phyloP scores from a whole-genome alignment of 768 basidiomycete species.

The Dioszegia aurantiaca region DNA sequence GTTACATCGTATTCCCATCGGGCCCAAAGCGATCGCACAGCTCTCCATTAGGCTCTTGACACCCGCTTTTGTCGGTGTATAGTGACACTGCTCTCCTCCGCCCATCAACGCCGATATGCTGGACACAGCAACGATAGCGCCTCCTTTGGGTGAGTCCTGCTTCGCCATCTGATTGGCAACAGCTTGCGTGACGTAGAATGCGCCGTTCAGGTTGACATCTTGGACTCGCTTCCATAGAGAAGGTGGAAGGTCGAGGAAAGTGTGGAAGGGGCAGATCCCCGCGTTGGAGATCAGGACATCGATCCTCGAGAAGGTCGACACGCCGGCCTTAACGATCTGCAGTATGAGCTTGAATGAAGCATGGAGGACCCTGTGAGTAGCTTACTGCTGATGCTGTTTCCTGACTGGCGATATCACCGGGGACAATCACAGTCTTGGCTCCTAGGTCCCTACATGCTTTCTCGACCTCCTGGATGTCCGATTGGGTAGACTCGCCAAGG shows the following conservation, averaged over 20 bases:
- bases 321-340: conserved; percentile 64
- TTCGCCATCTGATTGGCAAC: conserved; percentile 71
- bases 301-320: conserved; percentile 64
- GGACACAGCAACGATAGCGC: conserved; percentile 71
- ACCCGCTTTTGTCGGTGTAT: conserved; percentile 76
- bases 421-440: conserved; percentile 57
- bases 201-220: conserved; percentile 71
- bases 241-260: conserved; percentile 68
- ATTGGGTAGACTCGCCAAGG: conserved; percentile 61
- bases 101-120: conserved; percentile 78
- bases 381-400: conserved; percentile 61
- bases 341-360: no score
- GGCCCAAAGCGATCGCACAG: conserved; percentile 72
- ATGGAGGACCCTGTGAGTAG: no score
- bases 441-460: conserved; percentile 57
- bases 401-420: conserved; percentile 66
- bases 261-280: conserved; percentile 73
- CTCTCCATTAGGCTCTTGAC: conserved; percentile 76
- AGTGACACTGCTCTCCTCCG: conserved; percentile 72
- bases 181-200: conserved; percentile 63
- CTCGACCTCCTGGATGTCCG: conserved; percentile 46
- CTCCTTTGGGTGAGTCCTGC: conserved; percentile 63
- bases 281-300: conserved; percentile 62
- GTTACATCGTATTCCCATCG: conserved; percentile 66
- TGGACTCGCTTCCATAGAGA: conserved; percentile 65